phyloP scores from a whole-genome alignment of 1,284 basidiomycete species.

The Fomitopsis schrenkii region DNA sequence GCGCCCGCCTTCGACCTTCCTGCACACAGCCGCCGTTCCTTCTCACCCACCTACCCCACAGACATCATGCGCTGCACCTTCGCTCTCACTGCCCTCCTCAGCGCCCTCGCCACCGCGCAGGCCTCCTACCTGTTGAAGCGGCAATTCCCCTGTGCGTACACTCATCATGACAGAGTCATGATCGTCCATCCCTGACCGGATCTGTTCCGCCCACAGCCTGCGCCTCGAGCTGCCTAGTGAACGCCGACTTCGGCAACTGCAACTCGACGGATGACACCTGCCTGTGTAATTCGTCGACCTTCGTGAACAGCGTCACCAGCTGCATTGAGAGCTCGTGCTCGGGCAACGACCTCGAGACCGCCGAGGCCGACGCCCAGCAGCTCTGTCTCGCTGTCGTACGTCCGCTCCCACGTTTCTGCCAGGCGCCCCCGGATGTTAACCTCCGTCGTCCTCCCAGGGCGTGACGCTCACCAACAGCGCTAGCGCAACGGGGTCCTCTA shows the following conservation, averaged over 20 bases:
- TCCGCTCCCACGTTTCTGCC: conserved; percentile 10
- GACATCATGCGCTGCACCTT: conserved; percentile 53
- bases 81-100: conserved; percentile 38
- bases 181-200: background rate
- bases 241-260: conserved; percentile 40
- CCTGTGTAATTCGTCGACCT: conserved; percentile 44
- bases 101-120: conserved; percentile 36
- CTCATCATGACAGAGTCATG: background rate
- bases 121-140: conserved; percentile 31
- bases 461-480: conserved; percentile 37
- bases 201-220: conserved; percentile 36
- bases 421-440: background rate
- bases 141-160: conserved; percentile 35
- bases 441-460: conserved; percentile 32
- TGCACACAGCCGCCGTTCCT: conserved; percentile 13
- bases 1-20: conserved; percentile 17
- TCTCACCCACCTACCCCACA: conserved; percentile 8
- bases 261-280: conserved; percentile 40
- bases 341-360: conserved; percentile 41
- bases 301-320: conserved; percentile 40
- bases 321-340: conserved; percentile 46
- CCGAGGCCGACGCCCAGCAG: conserved; percentile 38
- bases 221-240: conserved; percentile 39
- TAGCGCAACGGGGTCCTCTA: conserved; percentile 6
- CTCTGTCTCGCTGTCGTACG: conserved; percentile 51